These are phyloP conservation scores for Cylindrodendrum hubeiense DNA, from an alignment of 2,329 filamentous ascomycete genomes.

Conservation along the genomic window DNA sequence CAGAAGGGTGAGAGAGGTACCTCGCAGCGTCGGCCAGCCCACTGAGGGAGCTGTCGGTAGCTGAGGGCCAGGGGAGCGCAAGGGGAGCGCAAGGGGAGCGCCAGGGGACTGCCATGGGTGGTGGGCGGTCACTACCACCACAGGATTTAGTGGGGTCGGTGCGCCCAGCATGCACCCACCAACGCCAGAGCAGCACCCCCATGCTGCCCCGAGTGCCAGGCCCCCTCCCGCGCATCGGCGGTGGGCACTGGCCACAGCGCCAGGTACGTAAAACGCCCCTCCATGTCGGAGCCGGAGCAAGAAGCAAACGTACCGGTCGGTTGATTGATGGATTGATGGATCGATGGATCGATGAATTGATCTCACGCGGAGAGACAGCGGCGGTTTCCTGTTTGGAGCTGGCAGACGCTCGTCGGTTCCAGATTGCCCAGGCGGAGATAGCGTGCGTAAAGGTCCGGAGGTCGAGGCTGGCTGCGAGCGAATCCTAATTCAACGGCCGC, in stretches of 20 bases:
- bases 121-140: slow-evolving; percentile 17
- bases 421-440: neutral
- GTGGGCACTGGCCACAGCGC: slow-evolving; percentile 6
- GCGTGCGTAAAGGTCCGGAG: neutral
- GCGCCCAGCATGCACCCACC: slow-evolving; percentile 22
- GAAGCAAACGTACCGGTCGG: slow-evolving; percentile 4
- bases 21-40: neutral
- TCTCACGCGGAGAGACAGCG: neutral
- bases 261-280: slow-evolving; percentile 20
- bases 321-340: neutral
- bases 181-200: slow-evolving; percentile 19
- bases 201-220: slow-evolving; percentile 12
- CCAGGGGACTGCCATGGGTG: neutral
- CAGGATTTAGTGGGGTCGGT: slow-evolving; percentile 42
- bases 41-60: slow-evolving; percentile 17
- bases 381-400: neutral
- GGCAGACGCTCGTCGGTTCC: neutral
- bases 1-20: slow-evolving; percentile 15
- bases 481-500: slow-evolving; percentile 2
- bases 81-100: slow-evolving; percentile 14
- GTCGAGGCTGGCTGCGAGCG: neutral
- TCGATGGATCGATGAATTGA: neutral
- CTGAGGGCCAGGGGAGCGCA: slow-evolving; percentile 13
- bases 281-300: slow-evolving; percentile 8
- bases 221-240: slow-evolving; percentile 24